Conservation (phyloP, 768 basidiomycete species). For the Kwoniella bestiolae region DNA sequence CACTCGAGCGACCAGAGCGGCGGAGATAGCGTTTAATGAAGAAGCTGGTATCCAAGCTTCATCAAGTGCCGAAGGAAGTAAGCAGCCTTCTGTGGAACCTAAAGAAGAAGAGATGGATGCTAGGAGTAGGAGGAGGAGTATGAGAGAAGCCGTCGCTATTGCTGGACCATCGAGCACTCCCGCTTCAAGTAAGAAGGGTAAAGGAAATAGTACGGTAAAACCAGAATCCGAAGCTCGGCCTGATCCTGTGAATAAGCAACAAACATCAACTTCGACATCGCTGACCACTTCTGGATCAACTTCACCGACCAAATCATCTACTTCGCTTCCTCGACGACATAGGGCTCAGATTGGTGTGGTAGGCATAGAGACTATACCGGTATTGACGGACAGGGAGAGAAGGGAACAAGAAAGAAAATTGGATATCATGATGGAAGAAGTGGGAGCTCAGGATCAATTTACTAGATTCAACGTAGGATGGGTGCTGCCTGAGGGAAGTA, state of each 20-base stretch:
- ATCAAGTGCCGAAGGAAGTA: conserved; percentile 12
- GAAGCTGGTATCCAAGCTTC: conserved; percentile 37
- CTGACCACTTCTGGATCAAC: conserved; percentile 5
- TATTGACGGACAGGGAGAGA: conserved; percentile 48
- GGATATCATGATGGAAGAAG: conserved; percentile 67
- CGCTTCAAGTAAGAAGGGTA: not conserved
- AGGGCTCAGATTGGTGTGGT: conserved; percentile 44
- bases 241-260: not conserved
- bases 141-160: conserved; percentile 4
- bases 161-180: conserved; percentile 9
- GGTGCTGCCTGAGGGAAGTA: conserved; percentile 78
- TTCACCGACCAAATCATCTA: not conserved
- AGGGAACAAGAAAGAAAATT: conserved; percentile 38
- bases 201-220: not conserved
- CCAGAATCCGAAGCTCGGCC: not conserved
- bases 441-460: conserved; percentile 76
- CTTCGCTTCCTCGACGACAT: not conserved
- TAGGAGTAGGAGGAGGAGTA: conserved; percentile 20
- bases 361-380: conserved; percentile 38
- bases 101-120: conserved; percentile 2
- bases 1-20: conserved; percentile 36
- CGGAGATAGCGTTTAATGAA: conserved; percentile 36
- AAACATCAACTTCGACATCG: not conserved
- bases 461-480: conserved; percentile 82
- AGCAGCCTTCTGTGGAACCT: not conserved